A percentile compares a stretch with the other conserved stretches of the same genome.
phyloP scores from a whole-genome alignment of 129 eudicot genomes.

The Lonicera japonica region DNA sequence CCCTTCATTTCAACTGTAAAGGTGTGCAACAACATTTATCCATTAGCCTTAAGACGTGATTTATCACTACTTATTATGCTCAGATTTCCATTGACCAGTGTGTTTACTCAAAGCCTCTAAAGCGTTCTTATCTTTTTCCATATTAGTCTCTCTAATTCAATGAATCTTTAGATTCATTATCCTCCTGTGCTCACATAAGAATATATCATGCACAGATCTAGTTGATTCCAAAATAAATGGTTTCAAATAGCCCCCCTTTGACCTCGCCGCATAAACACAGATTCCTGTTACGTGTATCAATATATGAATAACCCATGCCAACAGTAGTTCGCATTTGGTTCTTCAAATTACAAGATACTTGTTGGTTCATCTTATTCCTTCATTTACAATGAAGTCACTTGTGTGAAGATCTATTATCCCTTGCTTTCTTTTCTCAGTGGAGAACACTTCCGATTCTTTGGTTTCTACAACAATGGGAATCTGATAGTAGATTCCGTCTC shows the following conservation, averaged over 20 bases:
- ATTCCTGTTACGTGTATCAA: no score
- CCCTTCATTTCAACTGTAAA: constrained; percentile 93
- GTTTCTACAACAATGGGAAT: neutral
- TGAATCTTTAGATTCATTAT: no score
- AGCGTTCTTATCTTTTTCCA: no score
- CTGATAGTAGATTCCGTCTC: constrained; percentile 12
- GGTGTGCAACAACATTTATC: constrained; percentile 27
- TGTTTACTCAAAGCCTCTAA: no score
- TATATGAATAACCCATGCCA: neutral
- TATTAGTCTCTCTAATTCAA: no score
- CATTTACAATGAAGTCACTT: no score
- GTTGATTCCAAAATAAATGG: no score
- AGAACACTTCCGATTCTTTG: neutral
- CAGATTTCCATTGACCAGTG: neutral
- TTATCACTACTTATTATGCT: neutral
- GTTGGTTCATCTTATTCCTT: no score
- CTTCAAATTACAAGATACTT: neutral
- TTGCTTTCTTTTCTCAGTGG: neutral
- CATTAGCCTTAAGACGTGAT: neutral
- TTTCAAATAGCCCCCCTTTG: no score
- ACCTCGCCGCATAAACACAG: no score
- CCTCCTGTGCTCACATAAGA: no score
- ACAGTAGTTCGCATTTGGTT: neutral
- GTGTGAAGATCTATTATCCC: neutral
- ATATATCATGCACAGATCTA: no score